Percentiles rank a stretch among this genome's conserved stretches.
phyloP scores from a whole-genome alignment of 805 yeast genomes.

The Barnettozyma siamensis region DNA sequence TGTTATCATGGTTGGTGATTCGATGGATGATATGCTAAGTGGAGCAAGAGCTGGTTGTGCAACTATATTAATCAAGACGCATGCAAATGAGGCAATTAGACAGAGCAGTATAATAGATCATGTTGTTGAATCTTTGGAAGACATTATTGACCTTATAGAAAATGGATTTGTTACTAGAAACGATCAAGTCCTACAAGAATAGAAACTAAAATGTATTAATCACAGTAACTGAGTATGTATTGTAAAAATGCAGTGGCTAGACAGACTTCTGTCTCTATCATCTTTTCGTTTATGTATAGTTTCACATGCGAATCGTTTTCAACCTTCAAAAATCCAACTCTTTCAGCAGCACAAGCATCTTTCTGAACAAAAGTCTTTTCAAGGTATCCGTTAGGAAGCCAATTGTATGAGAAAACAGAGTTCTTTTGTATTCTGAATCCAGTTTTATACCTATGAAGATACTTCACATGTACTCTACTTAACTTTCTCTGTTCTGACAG shows the following conservation, averaged over 20 bases:
- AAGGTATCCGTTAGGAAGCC: conserved; percentile 20
- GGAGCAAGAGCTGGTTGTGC: conserved; percentile 60
- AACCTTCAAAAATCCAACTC: conserved; percentile 11
- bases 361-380: conserved; percentile 10
- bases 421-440: conserved; percentile 6
- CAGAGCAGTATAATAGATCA: conserved; percentile 27
- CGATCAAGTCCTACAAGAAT: not conserved
- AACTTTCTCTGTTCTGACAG: conserved; percentile 1
- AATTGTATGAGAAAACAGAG: conserved; percentile 11
- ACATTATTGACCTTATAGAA: conserved; percentile 32
- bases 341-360: conserved; percentile 9
- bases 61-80: conserved; percentile 48
- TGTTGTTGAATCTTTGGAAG: conserved; percentile 27
- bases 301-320: conserved; percentile 2
- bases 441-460: conserved; percentile 2
- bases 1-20: conserved; percentile 69
- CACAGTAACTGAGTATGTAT: conserved; percentile 4
- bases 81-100: conserved; percentile 42
- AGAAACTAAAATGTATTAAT: not conserved
- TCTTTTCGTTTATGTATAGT: conserved; percentile 10
- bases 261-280: conserved; percentile 13
- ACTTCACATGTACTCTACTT: conserved; percentile 5
- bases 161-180: conserved; percentile 27
- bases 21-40: conserved; percentile 61
- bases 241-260: conserved; percentile 14